phyloP scores from a whole-genome alignment of 768 basidiomycete genomes.

The Phylloporus rhodoxanthus region DNA sequence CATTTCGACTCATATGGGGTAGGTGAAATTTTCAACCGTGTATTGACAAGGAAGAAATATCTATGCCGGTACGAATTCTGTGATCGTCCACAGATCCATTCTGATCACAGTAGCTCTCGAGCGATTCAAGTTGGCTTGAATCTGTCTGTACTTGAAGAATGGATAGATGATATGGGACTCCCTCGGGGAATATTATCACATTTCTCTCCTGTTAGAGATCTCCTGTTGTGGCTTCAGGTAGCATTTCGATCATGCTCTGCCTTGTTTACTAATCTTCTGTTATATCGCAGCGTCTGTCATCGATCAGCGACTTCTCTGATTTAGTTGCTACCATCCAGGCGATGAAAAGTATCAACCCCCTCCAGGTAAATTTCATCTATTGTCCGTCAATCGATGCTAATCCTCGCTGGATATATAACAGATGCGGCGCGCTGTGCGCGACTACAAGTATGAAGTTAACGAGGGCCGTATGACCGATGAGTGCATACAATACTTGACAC shows the following conservation, averaged over 20 bases:
- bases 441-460: conserved; percentile 91
- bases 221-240: conserved; percentile 84
- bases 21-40: conserved; percentile 84
- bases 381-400: not conserved
- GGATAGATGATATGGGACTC: conserved; percentile 77
- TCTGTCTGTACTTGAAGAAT: conserved; percentile 79
- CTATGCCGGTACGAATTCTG: conserved; percentile 64
- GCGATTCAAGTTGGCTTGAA: conserved; percentile 90
- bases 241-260: not conserved
- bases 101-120: conserved; percentile 46
- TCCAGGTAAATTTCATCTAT: conserved; percentile 55
- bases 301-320: conserved; percentile 80
- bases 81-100: not conserved
- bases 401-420: conserved; percentile 20
- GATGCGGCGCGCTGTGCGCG: conserved; percentile 92
- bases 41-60: conserved; percentile 89
- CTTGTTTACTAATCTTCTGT: conserved; percentile 1
- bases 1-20: conserved; percentile 7
- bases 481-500: conserved; percentile 88
- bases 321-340: conserved; percentile 87
- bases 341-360: conserved; percentile 81
- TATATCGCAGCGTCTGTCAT: conserved; percentile 64
- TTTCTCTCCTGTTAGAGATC: conserved; percentile 77
- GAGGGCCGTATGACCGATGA: conserved; percentile 93
- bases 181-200: conserved; percentile 76